phyloP scores from a whole-genome alignment of 225 moss, liverwort and hornwort genomes.

The Physcomitrellopsis africana region DNA sequence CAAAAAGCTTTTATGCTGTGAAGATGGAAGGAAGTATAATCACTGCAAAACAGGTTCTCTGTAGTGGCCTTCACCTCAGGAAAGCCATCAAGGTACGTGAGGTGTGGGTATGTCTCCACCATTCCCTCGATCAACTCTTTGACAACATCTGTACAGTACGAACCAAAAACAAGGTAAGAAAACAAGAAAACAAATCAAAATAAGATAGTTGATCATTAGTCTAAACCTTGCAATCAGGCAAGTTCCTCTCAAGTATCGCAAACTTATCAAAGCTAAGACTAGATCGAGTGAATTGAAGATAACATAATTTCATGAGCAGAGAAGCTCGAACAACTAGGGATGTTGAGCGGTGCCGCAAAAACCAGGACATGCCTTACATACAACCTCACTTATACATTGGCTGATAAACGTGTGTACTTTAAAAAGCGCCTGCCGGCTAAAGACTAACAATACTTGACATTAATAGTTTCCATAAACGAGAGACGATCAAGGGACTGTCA shows the following conservation, averaged over 20 bases:
- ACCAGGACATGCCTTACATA: background rate
- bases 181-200: background rate
- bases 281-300: background rate
- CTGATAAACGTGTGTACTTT: too few relatives aligned
- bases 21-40: conserved; percentile 17
- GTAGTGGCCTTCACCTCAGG: conserved; percentile 66
- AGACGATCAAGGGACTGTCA: conserved; percentile 18
- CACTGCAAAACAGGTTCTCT: conserved; percentile 14
- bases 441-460: background rate
- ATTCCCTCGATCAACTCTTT: conserved; percentile 92
- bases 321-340: background rate
- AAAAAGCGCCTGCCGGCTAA: too few relatives aligned
- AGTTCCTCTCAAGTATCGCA: background rate
- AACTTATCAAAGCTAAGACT: background rate
- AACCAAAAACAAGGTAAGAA: background rate
- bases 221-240: conserved; percentile 6
- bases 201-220: conserved; percentile 3
- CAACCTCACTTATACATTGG: background rate
- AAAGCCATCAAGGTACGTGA: conserved; percentile 91
- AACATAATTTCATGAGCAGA: background rate
- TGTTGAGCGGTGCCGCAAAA: background rate
- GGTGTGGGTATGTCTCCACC: conserved; percentile 91
- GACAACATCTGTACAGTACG: conserved; percentile 70
- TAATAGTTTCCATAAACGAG: background rate
- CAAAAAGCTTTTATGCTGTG: background rate